Base-by-base conservation (phyloP, 2,329 filamentous ascomycete species). In the Fusarium sp. region DNA sequence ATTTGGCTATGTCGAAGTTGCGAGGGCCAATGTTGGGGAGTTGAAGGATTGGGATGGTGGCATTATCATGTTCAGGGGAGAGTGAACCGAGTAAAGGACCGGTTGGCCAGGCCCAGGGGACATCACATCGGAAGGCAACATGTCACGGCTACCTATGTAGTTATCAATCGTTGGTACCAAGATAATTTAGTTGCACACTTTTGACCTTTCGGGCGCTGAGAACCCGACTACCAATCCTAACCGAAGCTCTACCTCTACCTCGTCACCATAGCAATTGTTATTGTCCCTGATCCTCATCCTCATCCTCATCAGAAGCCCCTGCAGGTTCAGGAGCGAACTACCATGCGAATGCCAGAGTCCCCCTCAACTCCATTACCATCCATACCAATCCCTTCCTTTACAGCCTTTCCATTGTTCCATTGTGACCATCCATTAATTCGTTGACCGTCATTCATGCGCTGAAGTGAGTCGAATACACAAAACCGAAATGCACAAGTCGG, bases 41-140 rank as follows among this genome's bases (percentile, higher is more conserved):
- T 56, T 84, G 72, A 70, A 75, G 11, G 73, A 75, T 29, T 84
- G 82, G 82, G 77, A 81, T 31, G 82, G 82, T 11, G 82, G 82
- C 1, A 57, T 76, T 9, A 67, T 84, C 67, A 84, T 84, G 83
- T 81, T 83, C 44, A 78, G 79, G 57, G 80, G 81, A 63, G 83
- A 75, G 62, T 71, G 35, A 64, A 31, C 24, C 40, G 57, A 36
- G 53, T 31, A 38, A 24, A 22, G n/a, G 36, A 12, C 22, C 31
- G 16, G 31, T 16, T 49, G 16, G 16, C 17, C 16, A n/a, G 44
- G 8, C 44, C 44, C 44, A 5, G 16, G 44, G 9, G 44, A 11
- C 46, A 51, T 31, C 17, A 51, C 46, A 31, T 29, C n/a, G 24
- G 17, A n/a, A 29, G 17, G 22, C 46, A 51, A 14, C 24, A 29